A percentile compares a stretch with the other conserved stretches of the same genome.
These are phyloP conservation scores for Talaromyces atroroseus DNA, from an alignment of 2,329 filamentous ascomycete species.

Conservation along the genomic window DNA sequence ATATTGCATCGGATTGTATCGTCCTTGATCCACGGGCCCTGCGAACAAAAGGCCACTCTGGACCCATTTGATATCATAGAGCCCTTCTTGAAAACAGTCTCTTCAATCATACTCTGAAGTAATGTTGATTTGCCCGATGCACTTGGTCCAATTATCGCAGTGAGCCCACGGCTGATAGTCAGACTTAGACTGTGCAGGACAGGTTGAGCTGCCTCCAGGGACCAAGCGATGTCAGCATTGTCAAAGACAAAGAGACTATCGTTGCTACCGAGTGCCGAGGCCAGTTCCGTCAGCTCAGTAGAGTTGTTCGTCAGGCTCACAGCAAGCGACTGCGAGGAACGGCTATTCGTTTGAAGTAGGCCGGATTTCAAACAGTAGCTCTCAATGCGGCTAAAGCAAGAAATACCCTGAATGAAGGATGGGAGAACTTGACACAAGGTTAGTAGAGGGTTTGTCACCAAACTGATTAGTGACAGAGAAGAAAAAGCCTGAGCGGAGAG, in stretches of 20 bases:
- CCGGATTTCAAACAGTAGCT: constrained; percentile 20
- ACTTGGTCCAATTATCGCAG: background rate
- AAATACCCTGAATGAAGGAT: constrained; percentile 31
- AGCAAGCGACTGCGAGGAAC: too few relatives aligned
- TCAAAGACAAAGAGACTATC: background rate
- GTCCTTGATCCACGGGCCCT: constrained; percentile 27
- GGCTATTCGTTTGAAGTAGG: too few relatives aligned
- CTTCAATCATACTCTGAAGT: constrained; percentile 42
- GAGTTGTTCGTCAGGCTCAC: too few relatives aligned
- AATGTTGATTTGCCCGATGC: constrained; percentile 19
- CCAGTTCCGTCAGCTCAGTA: background rate
- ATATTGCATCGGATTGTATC: constrained; percentile 29
- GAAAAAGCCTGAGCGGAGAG: constrained; percentile 20
- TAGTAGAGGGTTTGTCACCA: constrained; percentile 20
- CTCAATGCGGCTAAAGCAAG: constrained; percentile 38
- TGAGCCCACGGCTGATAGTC: background rate
- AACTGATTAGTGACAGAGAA: constrained; percentile 20
- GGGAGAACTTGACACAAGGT: constrained; percentile 24
- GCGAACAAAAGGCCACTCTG: constrained; percentile 33
- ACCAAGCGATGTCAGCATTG: background rate
- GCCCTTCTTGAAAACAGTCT: constrained; percentile 24
- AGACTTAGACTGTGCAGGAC: background rate
- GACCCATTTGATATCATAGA: background rate
- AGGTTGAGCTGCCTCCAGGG: background rate
- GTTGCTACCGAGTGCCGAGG: background rate